A percentile compares a stretch with the other conserved stretches of the same genome.
phyloP scores from a whole-genome alignment of 768 basidiomycete genomes.

The Suillus occidentalis region DNA sequence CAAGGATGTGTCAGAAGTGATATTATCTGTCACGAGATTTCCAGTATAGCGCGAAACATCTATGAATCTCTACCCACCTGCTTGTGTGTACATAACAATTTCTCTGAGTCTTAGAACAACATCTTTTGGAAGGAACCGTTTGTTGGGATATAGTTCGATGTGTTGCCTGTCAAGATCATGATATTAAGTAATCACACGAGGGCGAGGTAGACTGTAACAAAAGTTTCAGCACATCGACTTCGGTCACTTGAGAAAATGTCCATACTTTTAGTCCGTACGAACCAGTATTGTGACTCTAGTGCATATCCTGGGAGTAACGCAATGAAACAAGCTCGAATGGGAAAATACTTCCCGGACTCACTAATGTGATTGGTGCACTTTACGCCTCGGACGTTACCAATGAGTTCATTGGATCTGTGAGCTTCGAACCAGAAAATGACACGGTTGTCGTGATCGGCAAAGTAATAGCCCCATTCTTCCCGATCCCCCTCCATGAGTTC shows the following conservation, averaged over 20 bases:
- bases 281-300: slow-evolving; percentile 4
- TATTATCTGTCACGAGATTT: background rate
- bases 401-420: background rate
- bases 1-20: background rate
- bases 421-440: background rate
- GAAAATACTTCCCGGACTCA: background rate
- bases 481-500: background rate
- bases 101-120: background rate
- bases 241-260: background rate
- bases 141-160: background rate
- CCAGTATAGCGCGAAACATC: background rate
- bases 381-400: background rate
- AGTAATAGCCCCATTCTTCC: background rate
- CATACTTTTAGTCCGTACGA: background rate
- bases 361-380: background rate
- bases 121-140: background rate
- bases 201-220: background rate
- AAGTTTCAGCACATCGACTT: background rate
- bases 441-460: background rate
- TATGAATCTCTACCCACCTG: background rate
- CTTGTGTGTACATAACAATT: background rate
- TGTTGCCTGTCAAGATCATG: background rate
- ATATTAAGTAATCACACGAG: background rate
- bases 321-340: background rate
- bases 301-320: background rate